Conservation (phyloP, 1,284 basidiomycete genomes). For the Sanghuangporus baumii region DNA sequence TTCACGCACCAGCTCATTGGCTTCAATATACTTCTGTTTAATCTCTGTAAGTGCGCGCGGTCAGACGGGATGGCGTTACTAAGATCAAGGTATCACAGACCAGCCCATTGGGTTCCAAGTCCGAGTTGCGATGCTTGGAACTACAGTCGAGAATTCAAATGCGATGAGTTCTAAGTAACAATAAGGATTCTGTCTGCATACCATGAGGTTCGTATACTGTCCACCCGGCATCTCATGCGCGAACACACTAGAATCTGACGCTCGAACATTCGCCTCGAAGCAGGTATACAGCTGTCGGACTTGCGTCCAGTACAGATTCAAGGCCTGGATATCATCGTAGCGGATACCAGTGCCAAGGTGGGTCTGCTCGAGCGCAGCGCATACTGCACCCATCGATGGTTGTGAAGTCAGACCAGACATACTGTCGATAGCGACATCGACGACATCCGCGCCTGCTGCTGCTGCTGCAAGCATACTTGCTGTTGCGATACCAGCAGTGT, state of each 20-base stretch:
- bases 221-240: constrained; percentile 99
- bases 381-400: constrained; percentile 97
- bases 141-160: constrained; percentile 35
- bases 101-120: constrained; percentile 94
- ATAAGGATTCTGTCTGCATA: constrained; percentile 29
- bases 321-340: constrained; percentile 94
- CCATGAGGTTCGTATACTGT: constrained; percentile 94
- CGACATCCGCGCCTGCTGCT: constrained; percentile 93
- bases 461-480: constrained; percentile 96
- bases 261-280: constrained; percentile 98
- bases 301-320: constrained; percentile 99
- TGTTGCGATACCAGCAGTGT: constrained; percentile 97
- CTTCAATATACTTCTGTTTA: constrained; percentile 98
- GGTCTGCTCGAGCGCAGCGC: constrained; percentile 93
- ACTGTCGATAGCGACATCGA: constrained; percentile 98
- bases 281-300: constrained; percentile 93
- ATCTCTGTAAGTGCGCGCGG: constrained; percentile 56
- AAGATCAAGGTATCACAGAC: constrained; percentile 31
- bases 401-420: constrained; percentile 99
- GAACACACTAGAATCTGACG: constrained; percentile 95
- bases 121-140: constrained; percentile 99
- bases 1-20: constrained; percentile 76
- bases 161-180: constrained; percentile 7
- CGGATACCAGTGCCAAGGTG: constrained; percentile 93
- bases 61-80: constrained; percentile 8